Conservation (phyloP, 371 early-diverging fungal genomes). For the Mortierella sp. region DNA sequence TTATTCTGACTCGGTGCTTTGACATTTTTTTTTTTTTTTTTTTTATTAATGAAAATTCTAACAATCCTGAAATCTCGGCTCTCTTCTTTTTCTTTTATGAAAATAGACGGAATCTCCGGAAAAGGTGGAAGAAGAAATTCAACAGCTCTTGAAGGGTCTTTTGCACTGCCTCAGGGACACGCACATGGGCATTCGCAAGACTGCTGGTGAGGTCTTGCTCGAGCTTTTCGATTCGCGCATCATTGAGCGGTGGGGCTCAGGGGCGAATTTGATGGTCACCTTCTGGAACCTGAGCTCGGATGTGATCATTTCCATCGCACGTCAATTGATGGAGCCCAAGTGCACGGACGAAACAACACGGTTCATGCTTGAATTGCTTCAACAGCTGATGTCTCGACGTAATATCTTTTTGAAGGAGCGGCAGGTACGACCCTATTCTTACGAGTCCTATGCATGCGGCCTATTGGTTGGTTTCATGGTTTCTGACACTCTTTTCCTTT, state of each 20-base stretch:
- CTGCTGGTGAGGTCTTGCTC: constrained; percentile 77
- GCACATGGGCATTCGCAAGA: constrained; percentile 68
- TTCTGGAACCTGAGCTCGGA: constrained; percentile 78
- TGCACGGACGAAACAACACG: constrained; percentile 66
- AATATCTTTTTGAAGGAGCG: constrained; percentile 70
- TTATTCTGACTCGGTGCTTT: constrained; percentile 13
- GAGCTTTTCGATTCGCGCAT: constrained; percentile 68
- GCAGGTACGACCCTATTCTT: constrained; percentile 38
- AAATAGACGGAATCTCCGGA: constrained; percentile 58
- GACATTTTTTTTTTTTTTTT: constrained; percentile 2
- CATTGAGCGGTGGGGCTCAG: constrained; percentile 73
- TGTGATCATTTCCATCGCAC: constrained; percentile 62
- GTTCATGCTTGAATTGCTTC: constrained; percentile 64
- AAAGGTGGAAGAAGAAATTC: constrained; percentile 68
- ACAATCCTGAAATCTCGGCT: constrained; percentile 2
- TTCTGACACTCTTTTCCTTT: neutral
- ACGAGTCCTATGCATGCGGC: neutral
- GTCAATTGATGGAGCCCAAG: constrained; percentile 61
- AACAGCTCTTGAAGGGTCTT: constrained; percentile 72
- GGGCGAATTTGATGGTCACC: constrained; percentile 63
- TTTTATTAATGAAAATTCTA: neutral
- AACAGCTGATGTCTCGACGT: constrained; percentile 68
- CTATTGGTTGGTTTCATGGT: neutral
- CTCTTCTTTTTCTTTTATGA: constrained; percentile 2
- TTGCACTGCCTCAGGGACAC: constrained; percentile 73